Evolutionary conservation across 345 rosid genomes (phyloP).

Genomic region (Diplotaxis tenuifolia): DNA sequence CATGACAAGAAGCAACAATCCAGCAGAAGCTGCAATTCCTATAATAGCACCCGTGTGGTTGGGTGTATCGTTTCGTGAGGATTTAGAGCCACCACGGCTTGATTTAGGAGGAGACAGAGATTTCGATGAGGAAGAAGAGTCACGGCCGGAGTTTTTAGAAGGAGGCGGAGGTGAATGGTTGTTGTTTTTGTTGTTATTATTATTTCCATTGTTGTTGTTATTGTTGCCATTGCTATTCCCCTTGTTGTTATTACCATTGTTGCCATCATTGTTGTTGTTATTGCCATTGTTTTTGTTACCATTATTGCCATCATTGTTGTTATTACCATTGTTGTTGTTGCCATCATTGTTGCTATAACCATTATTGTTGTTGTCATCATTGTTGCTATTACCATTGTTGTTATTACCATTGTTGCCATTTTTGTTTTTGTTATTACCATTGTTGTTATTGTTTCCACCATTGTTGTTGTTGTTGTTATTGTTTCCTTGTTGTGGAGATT

Average conservation of each 20-base stretch:
- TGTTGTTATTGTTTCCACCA: constrained; percentile 4
- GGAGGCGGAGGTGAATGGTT: constrained; percentile 35
- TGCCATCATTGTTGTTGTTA: background rate
- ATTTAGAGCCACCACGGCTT: constrained; percentile 30
- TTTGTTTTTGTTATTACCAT: background rate
- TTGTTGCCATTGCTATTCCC: background rate
- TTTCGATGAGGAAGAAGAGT: constrained; percentile 23
- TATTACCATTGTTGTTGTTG: background rate
- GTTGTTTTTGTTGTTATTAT: constrained; percentile 22
- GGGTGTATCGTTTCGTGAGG: constrained; percentile 1
- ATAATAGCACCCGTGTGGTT: constrained; percentile 21
- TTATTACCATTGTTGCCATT: background rate
- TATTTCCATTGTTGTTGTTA: constrained; percentile 18
- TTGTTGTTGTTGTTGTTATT: constrained; percentile 8
- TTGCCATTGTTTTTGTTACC: background rate
- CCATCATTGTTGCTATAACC: background rate
- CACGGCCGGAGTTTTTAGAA: constrained; percentile 19
- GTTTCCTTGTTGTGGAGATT: constrained; percentile 30
- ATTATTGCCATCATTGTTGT: background rate
- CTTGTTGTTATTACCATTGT: constrained; percentile 2
- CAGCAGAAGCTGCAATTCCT: constrained; percentile 49
- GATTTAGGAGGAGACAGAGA: constrained; percentile 37
- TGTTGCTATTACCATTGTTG: background rate
- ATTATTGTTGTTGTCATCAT: background rate
- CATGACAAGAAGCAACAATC: constrained; percentile 42